Conservation (phyloP, 129 eudicot species). For the Heracleum sosnowskyi region DNA sequence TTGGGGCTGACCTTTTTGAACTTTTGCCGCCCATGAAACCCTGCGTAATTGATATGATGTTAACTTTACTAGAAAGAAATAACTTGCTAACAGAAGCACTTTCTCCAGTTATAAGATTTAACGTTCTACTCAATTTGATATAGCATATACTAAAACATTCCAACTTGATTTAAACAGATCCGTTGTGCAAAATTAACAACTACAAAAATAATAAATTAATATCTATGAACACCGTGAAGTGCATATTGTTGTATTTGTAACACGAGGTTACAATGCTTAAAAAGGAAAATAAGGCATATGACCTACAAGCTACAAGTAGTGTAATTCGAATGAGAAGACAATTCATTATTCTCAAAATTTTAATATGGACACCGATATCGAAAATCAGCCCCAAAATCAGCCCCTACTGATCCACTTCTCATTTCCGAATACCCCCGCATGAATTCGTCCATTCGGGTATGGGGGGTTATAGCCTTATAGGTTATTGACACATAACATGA, state of each 20-base stretch:
- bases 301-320: background rate
- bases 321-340: background rate
- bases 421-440: background rate
- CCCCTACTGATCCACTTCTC: background rate
- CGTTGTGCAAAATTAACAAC: background rate
- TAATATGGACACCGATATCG: background rate
- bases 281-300: background rate
- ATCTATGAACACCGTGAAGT: background rate
- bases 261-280: background rate
- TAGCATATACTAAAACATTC: background rate
- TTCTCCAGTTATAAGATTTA: background rate
- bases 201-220: too few species aligned
- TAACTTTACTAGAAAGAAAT: background rate
- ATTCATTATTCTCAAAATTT: background rate
- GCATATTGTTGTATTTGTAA: background rate
- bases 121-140: background rate
- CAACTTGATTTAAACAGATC: background rate
- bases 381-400: background rate
- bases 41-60: background rate
- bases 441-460: too few species aligned
- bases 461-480: too few species aligned
- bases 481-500: background rate
- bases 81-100: background rate
- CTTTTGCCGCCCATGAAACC: slow-evolving; percentile 59
- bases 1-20: slow-evolving; percentile 51